Evolutionary conservation across 768 basidiomycete species (phyloP), one percentile per base, ranked within the genome.

Genomic region (Sporobolomyces phaffii): DNA sequence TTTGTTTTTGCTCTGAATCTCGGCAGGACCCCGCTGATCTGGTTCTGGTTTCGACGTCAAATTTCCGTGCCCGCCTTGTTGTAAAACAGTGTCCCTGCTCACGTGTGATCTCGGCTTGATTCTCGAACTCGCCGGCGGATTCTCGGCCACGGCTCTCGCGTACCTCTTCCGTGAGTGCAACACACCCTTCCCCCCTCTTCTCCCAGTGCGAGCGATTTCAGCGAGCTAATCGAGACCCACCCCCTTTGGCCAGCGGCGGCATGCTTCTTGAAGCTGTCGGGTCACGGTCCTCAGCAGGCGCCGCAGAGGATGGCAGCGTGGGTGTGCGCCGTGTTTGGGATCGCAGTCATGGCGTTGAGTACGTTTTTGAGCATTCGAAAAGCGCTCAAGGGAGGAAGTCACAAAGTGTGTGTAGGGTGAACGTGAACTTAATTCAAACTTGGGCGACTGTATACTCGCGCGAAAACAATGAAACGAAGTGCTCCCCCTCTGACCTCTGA

Each of bases 21-120:
- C 18, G n/a, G n/a, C n/a, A n/a, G n/a, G n/a, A n/a, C n/a, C n/a
- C n/a, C n/a, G n/a, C 26, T 24, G 5, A 26, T n/a, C 53, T 60
- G 47, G 52, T 10, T 22, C 17, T 49, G 31, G n/a, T n/a, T n/a
- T n/a, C n/a, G n/a, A n/a, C n/a, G n/a, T n/a, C n/a, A n/a, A n/a
- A n/a, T n/a, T n/a, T n/a, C n/a, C n/a, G n/a, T n/a, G n/a, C n/a
- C n/a, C n/a, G n/a, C n/a, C n/a, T n/a, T n/a, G n/a, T n/a, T n/a
- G n/a, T n/a, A n/a, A n/a, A n/a, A n/a, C 75, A 93, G 92, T 96
- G 65, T 85, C 94, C 7, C 82, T 97, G 60, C 82, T 92, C 63
- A 97, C 94, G 2, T 96, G 92, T 76, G 94, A 99, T 77, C 83
- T 99, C 18, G 96, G 96, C n/a, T 87, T 97, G 49, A 96, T 94